Evolutionary conservation across 2,329 filamentous ascomycete species (phyloP).

Genomic region (Epichloe sp.): DNA sequence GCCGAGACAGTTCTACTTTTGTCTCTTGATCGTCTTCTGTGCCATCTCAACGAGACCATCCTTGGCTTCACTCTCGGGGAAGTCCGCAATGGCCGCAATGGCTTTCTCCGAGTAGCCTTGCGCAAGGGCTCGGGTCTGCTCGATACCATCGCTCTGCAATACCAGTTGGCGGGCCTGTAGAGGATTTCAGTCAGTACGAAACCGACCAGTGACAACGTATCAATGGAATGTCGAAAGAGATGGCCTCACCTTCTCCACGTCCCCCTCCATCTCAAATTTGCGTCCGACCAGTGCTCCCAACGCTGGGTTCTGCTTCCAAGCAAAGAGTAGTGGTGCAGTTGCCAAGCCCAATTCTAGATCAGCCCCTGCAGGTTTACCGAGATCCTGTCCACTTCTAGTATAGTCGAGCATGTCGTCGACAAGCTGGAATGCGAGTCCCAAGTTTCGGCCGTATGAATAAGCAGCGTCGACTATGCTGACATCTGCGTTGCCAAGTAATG

Average conservation of each 20-base stretch:
- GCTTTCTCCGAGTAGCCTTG: conserved; percentile 85
- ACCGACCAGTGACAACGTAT: neutral
- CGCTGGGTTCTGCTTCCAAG: conserved; percentile 81
- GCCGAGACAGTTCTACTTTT: conserved; percentile 47
- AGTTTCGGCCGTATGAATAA: conserved; percentile 83
- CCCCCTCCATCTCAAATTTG: conserved; percentile 68
- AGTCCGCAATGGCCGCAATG: conserved; percentile 65
- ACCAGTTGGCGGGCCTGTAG: conserved; percentile 75
- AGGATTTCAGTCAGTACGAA: neutral
- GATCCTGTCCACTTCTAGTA: conserved; percentile 67
- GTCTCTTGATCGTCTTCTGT: conserved; percentile 74
- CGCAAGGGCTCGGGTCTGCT: conserved; percentile 81
- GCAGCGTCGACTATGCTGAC: conserved; percentile 75
- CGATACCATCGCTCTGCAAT: conserved; percentile 68
- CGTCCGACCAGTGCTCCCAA: conserved; percentile 80
- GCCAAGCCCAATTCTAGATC: conserved; percentile 88
- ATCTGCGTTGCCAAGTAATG: conserved; percentile 68
- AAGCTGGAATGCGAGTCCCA: conserved; percentile 90
- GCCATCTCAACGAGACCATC: conserved; percentile 87
- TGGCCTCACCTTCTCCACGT: conserved; percentile 63
- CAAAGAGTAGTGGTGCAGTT: conserved; percentile 86
- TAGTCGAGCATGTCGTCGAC: conserved; percentile 98
- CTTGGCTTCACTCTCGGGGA: conserved; percentile 93
- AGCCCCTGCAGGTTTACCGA: conserved; percentile 90
- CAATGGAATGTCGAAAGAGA: neutral